phyloP scores from a whole-genome alignment of 2,329 filamentous ascomycete genomes.

The Trichoderma sp. region DNA sequence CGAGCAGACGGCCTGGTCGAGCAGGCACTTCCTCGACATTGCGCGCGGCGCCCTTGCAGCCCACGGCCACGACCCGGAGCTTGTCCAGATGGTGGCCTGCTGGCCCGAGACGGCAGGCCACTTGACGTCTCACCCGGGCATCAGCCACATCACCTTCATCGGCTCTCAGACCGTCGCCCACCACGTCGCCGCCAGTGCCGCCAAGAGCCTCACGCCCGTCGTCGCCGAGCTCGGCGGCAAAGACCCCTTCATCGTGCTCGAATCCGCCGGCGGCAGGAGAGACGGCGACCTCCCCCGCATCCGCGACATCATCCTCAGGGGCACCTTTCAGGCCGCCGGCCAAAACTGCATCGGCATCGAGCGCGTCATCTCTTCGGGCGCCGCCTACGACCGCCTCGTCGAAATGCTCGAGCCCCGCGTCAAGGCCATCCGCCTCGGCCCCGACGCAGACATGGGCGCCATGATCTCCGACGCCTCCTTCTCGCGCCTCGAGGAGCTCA shows the following conservation, averaged over 20 bases:
- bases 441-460: constrained; percentile 79
- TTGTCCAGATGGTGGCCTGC: constrained; percentile 84
- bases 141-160: constrained; percentile 94
- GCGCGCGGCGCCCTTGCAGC: constrained; percentile 75
- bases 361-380: constrained; percentile 78
- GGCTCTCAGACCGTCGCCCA: constrained; percentile 85
- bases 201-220: constrained; percentile 82
- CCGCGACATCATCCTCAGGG: constrained; percentile 81
- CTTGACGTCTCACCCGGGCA: constrained; percentile 79
- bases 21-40: constrained; percentile 77
- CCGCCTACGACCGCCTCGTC: constrained; percentile 74
- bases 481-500: constrained; percentile 70
- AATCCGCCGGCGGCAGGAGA: constrained; percentile 58
- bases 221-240: constrained; percentile 94
- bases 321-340: constrained; percentile 90
- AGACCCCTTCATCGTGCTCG: constrained; percentile 86
- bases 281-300: constrained; percentile 66
- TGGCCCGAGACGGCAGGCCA: constrained; percentile 81
- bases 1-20: constrained; percentile 94
- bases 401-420: constrained; percentile 72
- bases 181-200: constrained; percentile 82
- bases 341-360: constrained; percentile 99
- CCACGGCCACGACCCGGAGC: constrained; percentile 77
- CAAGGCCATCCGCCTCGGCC: constrained; percentile 72
- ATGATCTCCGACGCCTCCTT: constrained; percentile 83